Percentiles rank a stretch among this genome's conserved stretches.
Conservation (phyloP, 2,329 filamentous ascomycete genomes). For the Fusarium multiceps region DNA sequence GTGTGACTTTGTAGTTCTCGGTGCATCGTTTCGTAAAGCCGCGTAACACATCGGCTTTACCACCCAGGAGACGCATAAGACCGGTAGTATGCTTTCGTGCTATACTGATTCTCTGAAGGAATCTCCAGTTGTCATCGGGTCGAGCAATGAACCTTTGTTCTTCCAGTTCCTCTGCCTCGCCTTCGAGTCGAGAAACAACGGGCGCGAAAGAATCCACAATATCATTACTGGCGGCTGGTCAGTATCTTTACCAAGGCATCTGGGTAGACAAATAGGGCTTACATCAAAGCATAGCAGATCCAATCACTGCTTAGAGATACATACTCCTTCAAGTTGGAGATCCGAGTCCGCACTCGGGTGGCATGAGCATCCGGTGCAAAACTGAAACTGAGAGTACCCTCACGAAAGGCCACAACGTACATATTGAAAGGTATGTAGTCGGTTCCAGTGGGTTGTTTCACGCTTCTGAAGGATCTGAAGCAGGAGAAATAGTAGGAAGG, state of each 20-base stretch:
- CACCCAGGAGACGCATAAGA: constrained; percentile 89
- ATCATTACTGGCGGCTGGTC: constrained; percentile 72
- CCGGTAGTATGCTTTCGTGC: constrained; percentile 95
- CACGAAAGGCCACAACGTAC: constrained; percentile 95
- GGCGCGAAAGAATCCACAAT: constrained; percentile 97
- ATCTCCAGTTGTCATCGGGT: constrained; percentile 86
- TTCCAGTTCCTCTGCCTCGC: constrained; percentile 91
- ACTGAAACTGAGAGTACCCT: constrained; percentile 94
- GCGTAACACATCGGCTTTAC: constrained; percentile 98
- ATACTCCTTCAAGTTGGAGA: constrained; percentile 92
- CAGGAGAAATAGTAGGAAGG: constrained; percentile 98
- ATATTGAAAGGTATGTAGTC: constrained; percentile 96
- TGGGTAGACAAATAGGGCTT: constrained; percentile 55
- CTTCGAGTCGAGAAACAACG: constrained; percentile 85
- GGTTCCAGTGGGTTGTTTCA: constrained; percentile 79
- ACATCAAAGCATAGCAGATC: constrained; percentile 99
- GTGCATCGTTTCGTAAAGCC: constrained; percentile 99
- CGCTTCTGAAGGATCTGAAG: constrained; percentile 89
- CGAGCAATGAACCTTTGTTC: constrained; percentile 94
- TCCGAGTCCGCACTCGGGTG: constrained; percentile 88
- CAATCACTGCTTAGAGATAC: constrained; percentile 95
- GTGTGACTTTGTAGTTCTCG: constrained; percentile 94
- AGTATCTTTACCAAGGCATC: constrained; percentile 36
- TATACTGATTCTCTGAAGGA: constrained; percentile 89
- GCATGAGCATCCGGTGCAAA: constrained; percentile 90